A percentile compares a stretch with the other conserved stretches of the same genome.
phyloP scores from a whole-genome alignment of 345 rosid species.

The Melaleuca quinquenervia region DNA sequence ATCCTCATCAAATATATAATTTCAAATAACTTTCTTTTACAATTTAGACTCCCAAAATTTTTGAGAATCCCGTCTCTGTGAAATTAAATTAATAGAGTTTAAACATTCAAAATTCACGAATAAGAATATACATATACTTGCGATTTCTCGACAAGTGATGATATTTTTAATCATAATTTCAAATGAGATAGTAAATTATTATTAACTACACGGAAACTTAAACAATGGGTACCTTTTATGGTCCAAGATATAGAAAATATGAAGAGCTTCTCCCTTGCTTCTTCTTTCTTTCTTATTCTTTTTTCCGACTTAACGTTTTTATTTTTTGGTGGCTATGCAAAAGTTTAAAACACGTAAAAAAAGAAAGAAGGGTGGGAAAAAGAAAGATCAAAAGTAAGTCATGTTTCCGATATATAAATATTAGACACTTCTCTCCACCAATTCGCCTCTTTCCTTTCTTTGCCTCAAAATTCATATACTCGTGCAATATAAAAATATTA shows the following conservation, averaged over 20 bases:
- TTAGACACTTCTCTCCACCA: neutral
- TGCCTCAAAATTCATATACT: neutral
- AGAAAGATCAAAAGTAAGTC: too few species aligned
- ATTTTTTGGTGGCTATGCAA: too few species aligned
- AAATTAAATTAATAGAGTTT: too few species aligned
- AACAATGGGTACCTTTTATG: neutral
- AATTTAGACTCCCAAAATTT: too few species aligned
- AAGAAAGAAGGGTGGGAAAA: too few species aligned
- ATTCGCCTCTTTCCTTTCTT: neutral
- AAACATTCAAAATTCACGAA: fast-evolving
- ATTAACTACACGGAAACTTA: neutral
- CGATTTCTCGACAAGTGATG: neutral
- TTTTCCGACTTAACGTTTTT: too few species aligned
- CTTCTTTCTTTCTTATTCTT: neutral
- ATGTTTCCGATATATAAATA: fast-evolving
- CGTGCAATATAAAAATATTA: neutral
- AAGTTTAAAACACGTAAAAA: too few species aligned
- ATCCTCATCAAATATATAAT: too few species aligned
- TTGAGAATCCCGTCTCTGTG: too few species aligned
- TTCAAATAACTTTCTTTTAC: too few species aligned
- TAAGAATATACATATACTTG: neutral
- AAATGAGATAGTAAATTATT: neutral
- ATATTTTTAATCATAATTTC: neutral
- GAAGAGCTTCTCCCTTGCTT: neutral
- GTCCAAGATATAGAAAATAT: neutral